Percentiles rank a stretch among this genome's conserved stretches.
Evolutionary conservation across 331 rosid species (phyloP).

Genomic region (Saraca asoca): DNA sequence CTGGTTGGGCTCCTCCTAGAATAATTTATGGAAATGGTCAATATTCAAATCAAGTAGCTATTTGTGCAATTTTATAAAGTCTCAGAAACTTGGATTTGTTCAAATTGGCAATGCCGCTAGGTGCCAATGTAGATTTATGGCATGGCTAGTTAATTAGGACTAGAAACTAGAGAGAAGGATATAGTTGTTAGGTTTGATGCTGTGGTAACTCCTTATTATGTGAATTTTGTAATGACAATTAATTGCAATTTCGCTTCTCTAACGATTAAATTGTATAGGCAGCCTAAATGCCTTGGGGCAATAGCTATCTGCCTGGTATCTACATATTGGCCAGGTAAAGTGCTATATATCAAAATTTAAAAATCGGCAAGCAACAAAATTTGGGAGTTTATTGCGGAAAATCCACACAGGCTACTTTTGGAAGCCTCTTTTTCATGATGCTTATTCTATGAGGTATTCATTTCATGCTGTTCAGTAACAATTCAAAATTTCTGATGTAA

Average conservation of each 20-base stretch:
- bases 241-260: not conserved
- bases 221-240: conserved; percentile 6
- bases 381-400: not conserved
- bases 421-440: not conserved
- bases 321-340: conserved; percentile 1
- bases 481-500: too few species aligned
- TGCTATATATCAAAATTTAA: not conserved
- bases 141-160: conserved; percentile 1
- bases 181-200: not conserved
- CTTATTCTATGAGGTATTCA: not conserved
- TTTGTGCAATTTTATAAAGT: not conserved
- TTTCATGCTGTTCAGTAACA: not conserved
- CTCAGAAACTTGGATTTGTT: not conserved
- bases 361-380: conserved; percentile 1
- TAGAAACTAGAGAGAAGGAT: conserved; percentile 4
- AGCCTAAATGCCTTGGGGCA: not conserved
- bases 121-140: not conserved
- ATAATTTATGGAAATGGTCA: not conserved
- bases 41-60: not conserved
- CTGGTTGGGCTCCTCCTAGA: not conserved
- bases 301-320: conserved; percentile 3
- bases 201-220: not conserved
- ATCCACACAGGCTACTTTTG: not conserved
- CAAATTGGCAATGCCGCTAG: not conserved
- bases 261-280: not conserved